Percentiles rank a stretch among this genome's conserved stretches.
Evolutionary conservation across 306 rosid species (phyloP).

Genomic region (Nissolia schottii): DNA sequence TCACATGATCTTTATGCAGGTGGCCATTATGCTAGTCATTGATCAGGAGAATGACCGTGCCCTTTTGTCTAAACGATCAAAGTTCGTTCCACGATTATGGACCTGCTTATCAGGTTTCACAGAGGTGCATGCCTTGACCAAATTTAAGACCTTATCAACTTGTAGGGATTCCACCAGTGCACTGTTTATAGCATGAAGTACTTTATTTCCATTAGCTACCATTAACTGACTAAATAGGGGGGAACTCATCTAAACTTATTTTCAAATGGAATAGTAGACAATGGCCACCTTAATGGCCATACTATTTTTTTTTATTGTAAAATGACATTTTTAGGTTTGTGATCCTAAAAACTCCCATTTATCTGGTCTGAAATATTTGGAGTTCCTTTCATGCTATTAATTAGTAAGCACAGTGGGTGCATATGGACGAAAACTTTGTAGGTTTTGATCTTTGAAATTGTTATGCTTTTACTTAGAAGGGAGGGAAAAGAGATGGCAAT

Average conservation of each 20-base stretch:
- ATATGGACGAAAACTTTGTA: background rate
- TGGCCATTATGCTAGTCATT: slow-evolving; percentile 88
- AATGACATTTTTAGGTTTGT: background rate
- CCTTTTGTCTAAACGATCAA: slow-evolving; percentile 60
- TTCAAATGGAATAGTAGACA: background rate
- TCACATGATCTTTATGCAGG: slow-evolving; percentile 44
- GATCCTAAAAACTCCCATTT: background rate
- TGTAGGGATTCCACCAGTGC: background rate
- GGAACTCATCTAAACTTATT: background rate
- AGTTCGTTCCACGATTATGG: slow-evolving; percentile 64
- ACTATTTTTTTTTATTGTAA: background rate
- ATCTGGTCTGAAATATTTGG: background rate
- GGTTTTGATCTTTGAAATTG: slow-evolving; percentile 1
- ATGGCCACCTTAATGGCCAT: background rate
- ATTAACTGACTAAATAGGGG: background rate
- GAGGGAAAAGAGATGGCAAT: slow-evolving; percentile 1
- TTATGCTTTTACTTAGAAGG: background rate
- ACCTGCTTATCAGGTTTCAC: slow-evolving; percentile 87
- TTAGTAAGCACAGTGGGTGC: background rate
- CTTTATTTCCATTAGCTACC: background rate
- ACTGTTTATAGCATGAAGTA: background rate
- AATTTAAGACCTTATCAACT: slow-evolving; percentile 18
- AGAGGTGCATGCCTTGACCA: slow-evolving; percentile 51
- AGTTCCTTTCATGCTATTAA: slow-evolving; percentile 1
- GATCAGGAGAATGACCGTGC: slow-evolving; percentile 74